phyloP scores from a whole-genome alignment of 108 stramenopile genomes.

The Nitzschia palea region DNA sequence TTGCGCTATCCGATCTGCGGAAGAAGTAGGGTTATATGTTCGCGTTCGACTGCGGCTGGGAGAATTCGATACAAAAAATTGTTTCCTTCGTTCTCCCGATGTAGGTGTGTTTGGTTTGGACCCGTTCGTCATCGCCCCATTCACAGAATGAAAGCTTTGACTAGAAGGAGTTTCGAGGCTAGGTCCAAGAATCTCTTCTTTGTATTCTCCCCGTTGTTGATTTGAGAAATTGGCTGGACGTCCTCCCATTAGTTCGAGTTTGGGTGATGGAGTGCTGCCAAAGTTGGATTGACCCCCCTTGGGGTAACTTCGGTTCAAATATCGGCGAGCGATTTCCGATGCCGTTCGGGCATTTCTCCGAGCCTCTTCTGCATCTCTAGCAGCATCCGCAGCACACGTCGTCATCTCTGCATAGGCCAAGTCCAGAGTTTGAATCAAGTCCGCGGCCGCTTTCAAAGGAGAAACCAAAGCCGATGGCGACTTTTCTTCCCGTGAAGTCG shows the following conservation, averaged over 20 bases:
- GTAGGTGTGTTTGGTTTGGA: background rate
- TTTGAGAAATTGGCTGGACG: too few relatives aligned
- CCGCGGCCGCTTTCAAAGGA: constrained; percentile 54
- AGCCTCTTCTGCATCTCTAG: constrained; percentile 67
- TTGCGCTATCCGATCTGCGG: constrained; percentile 46
- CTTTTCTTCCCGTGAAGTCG: too few relatives aligned
- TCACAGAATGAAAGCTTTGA: too few relatives aligned
- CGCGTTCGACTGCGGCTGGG: background rate
- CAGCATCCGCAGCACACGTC: constrained; percentile 44
- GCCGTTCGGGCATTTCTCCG: constrained; percentile 69
- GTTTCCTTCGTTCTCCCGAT: too few relatives aligned
- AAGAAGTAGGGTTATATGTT: constrained; percentile 18
- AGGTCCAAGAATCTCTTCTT: too few relatives aligned
- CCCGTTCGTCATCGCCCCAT: too few relatives aligned
- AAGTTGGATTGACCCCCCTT: constrained; percentile 8
- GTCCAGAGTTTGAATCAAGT: constrained; percentile 71
- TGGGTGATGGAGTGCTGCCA: background rate
- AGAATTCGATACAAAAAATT: too few relatives aligned
- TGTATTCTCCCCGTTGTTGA: too few relatives aligned
- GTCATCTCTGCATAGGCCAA: constrained; percentile 57
- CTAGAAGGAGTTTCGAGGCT: too few relatives aligned
- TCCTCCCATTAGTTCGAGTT: too few relatives aligned
- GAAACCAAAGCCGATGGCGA: background rate
- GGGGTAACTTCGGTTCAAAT: constrained; percentile 35
- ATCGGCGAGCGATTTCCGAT: constrained; percentile 69